These are phyloP conservation scores for Penicillium desertorum DNA, from an alignment of 495 filamentous ascomycete species.

Conservation along the genomic window DNA sequence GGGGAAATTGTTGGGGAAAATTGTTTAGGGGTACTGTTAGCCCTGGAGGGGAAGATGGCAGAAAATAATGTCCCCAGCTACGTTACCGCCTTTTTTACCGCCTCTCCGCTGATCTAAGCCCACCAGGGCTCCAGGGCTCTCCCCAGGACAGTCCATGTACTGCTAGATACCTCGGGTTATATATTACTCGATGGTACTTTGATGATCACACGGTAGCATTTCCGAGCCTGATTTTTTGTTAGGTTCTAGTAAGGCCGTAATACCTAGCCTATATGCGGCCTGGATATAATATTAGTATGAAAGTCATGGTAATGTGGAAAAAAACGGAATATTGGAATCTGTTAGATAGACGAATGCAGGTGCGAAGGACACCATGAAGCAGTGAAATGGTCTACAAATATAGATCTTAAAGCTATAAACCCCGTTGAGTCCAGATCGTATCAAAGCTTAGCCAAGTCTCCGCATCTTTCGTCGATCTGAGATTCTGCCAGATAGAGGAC, in stretches of 20 bases:
- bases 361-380: background rate
- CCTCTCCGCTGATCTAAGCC: background rate
- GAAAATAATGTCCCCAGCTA: background rate
- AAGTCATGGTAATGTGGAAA: background rate
- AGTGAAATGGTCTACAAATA: background rate
- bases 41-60: background rate
- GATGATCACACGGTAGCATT: background rate
- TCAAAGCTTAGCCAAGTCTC: conserved; percentile 8
- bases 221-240: background rate
- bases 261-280: background rate
- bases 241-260: background rate
- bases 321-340: background rate
- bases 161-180: background rate
- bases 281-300: background rate
- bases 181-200: background rate
- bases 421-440: background rate
- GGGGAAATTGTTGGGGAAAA: background rate
- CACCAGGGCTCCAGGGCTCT: background rate
- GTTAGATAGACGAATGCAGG: background rate
- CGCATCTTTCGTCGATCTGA: conserved; percentile 8
- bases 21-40: no score
- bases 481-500: conserved; percentile 12
- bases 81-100: conserved; percentile 10
- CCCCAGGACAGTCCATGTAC: background rate
- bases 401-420: background rate